Base-by-base conservation (phyloP, 2,329 filamentous ascomycete species). In the Fusarium sp. region DNA sequence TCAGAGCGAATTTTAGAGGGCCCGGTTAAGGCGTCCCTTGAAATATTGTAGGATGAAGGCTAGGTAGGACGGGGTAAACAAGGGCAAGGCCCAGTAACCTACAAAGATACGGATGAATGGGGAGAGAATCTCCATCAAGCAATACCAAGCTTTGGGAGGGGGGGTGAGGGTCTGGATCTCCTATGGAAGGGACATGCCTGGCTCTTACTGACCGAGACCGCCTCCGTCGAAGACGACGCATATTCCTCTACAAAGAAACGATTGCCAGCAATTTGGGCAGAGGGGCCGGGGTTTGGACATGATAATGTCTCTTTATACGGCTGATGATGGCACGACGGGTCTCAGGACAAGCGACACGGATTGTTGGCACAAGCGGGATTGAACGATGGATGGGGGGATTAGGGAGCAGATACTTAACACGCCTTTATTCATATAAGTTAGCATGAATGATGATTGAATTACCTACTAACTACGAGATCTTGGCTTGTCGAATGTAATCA, bases 1-100 rank as follows among this genome's bases (percentile, higher is more conserved):
- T 47, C 42, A 47, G 22, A 14, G 14, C 22, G 22, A 22, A 24
- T 47, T 24, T 47, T 47, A 24, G 22, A 47, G 42, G 7, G 42
- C 27, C 27, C 27, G 27, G 84, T 64, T 84, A 84, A 77, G 67
- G 71, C 10, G 38, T 18, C 34, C 35, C 24, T 45, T 29, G 24
- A 20, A 13, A 29, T 22, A 16, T 22, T 22, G 20, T 34, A 14
- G 29, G 27, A 47, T 47, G 22, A 24, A 29, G 35, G 27, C n/a
- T n/a, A 34, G 16, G 40, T 14, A 22, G 40, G 50, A 66, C n/a
- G 16, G 9, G 14, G 7, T 11, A 31, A n/a, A 42, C 16, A 6
- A 50, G 31, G 34, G 16, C 37, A 8, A 56, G 22, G 27, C 22
- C 16, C 16, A 11, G 9, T 18, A 13, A 52, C 18, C 47, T 52